Conservation (phyloP, 2,329 filamentous ascomycete species). For the Pseudopyrenochaeta lycopersici region DNA sequence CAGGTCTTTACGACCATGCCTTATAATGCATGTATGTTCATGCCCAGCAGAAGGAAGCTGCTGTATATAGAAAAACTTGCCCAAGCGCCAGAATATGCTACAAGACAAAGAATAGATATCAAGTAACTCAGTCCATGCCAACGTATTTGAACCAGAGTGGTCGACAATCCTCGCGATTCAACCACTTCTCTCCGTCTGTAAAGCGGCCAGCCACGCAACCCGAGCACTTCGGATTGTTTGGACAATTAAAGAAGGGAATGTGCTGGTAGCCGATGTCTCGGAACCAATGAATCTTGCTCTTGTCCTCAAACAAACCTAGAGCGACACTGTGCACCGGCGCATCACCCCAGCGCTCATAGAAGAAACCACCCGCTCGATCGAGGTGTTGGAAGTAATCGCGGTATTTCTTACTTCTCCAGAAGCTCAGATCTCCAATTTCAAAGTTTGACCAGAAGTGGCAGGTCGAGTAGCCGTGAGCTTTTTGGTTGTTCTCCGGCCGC, state of each 20-base stretch:
- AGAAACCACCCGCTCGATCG: constrained; percentile 94
- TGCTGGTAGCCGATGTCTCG: constrained; percentile 99
- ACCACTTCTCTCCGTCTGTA: constrained; percentile 85
- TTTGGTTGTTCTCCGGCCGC: constrained; percentile 79
- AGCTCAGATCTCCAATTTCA: constrained; percentile 90
- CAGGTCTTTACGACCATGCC: background rate
- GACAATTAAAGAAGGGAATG: constrained; percentile 98
- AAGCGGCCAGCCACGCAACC: constrained; percentile 87
- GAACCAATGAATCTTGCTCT: constrained; percentile 96
- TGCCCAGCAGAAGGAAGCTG: background rate
- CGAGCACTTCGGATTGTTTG: constrained; percentile 92
- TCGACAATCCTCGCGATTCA: constrained; percentile 91
- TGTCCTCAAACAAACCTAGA: constrained; percentile 89
- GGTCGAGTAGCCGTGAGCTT: constrained; percentile 92
- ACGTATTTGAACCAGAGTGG: constrained; percentile 98
- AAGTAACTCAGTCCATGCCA: constrained; percentile 70
- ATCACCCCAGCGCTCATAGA: constrained; percentile 98
- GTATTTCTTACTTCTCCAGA: constrained; percentile 90
- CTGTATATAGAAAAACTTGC: background rate
- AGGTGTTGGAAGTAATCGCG: constrained; percentile 97
- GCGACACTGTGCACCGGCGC: constrained; percentile 96
- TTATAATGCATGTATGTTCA: background rate
- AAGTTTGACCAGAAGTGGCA: constrained; percentile 99
- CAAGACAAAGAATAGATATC: background rate
- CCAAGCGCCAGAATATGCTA: background rate